These are phyloP conservation scores for Zymoseptoria pseudotritici DNA, from an alignment of 2,329 filamentous ascomycete species.

Conservation along the genomic window DNA sequence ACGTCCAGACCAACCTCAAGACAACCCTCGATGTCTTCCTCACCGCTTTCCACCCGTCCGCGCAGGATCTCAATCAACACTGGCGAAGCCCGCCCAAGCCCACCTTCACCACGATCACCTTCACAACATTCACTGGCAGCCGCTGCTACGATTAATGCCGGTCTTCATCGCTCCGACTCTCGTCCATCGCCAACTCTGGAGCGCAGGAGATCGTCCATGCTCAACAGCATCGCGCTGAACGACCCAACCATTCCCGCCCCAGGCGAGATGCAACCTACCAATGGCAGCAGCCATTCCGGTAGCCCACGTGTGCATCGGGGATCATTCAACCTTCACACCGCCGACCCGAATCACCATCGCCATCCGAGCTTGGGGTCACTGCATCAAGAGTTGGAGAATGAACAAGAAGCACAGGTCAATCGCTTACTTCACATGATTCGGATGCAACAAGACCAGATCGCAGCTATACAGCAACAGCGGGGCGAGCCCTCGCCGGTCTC, in stretches of 20 bases:
- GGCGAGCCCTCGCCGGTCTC: conserved; percentile 9
- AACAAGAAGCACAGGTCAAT: conserved; percentile 75
- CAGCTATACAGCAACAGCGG: conserved; percentile 44
- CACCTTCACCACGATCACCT: conserved; percentile 55
- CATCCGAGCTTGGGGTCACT: conserved; percentile 67
- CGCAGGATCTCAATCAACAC: conserved; percentile 28
- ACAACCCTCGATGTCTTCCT: conserved; percentile 30
- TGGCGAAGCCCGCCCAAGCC: conserved; percentile 35
- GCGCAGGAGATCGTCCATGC: conserved; percentile 59
- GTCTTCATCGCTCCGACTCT: conserved; percentile 43
- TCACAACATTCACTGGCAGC: conserved; percentile 65
- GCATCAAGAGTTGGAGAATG: conserved; percentile 70
- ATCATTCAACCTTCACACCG: conserved; percentile 39
- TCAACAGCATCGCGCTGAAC: conserved; percentile 68
- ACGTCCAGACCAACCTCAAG: conserved; percentile 21
- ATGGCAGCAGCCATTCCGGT: conserved; percentile 25
- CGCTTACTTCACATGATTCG: conserved; percentile 70
- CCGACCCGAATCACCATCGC: conserved; percentile 52
- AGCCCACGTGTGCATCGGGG: conserved; percentile 19
- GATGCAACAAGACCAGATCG: conserved; percentile 63
- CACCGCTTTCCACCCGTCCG: conserved; percentile 22
- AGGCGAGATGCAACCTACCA: conserved; percentile 56
- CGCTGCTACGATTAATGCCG: conserved; percentile 69
- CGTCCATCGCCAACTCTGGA: conserved; percentile 39
- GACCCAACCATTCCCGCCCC: conserved; percentile 61